Base-by-base conservation (phyloP, 2,329 filamentous ascomycete genomes). In the Phaeophleospora eucalypticola region DNA sequence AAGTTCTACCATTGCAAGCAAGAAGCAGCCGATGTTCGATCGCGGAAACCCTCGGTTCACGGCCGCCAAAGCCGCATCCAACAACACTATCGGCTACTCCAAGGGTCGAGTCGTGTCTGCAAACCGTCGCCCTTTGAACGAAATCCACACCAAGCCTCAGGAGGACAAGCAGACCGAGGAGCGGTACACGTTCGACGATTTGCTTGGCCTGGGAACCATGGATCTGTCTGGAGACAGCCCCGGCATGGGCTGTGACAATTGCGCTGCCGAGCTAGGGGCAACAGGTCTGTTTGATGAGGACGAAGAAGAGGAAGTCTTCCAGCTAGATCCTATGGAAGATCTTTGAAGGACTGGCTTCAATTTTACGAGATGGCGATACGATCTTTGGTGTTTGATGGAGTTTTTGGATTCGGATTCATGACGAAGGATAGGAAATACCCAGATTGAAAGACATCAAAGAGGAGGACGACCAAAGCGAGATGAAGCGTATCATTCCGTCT, bases 1-100 rank as follows among this genome's bases (percentile, higher is more conserved):
- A 61, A 36, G 65, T 58, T n/a, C 48, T 41, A 27, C 35, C 10
- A 56, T 68, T 14, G 39, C 51, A 2, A 41, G 41, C 10, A 56
- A 50, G 36, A 53, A 45, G 36, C 51, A 52, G 27, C 43, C 48
- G 15, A 41, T 43, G 8, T 4, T 57, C 68, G 3, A 48, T 52
- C 4, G 33, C 12, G 43, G 51, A 15, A 62, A 60, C 8, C 74
- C 79, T 57, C 79, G 82, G 38, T 79, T 81, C 53, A 76, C 76
- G 7, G 74, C 78, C 9, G 83, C 85, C 1, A 76, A 80, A 17
- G 80, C 79, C 4, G 82, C 82, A 4, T 95, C 89, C 1, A 81
- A 83, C 53, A 90, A 82, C 45, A 95, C 89, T 0, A 77, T 95
- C 35, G 90, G 90, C 14, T 95, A 95, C 64, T 87, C 80, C 46